Percentiles rank a stretch among this genome's conserved stretches.
Evolutionary conservation across 768 basidiomycete species (phyloP).

Genomic region (Mycena kentingensis): DNA sequence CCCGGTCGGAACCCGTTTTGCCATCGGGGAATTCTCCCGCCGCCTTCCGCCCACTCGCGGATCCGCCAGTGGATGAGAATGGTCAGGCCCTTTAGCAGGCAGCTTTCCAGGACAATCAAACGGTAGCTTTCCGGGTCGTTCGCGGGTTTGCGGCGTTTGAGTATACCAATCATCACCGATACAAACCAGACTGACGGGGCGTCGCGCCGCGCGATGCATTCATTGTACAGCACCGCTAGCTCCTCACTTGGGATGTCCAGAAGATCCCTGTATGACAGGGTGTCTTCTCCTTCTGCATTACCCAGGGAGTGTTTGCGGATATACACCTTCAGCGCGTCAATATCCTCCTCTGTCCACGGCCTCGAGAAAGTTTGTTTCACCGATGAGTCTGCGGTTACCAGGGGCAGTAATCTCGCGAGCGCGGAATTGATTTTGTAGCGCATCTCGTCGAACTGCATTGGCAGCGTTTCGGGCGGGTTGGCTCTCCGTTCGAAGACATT

Average conservation of each 20-base stretch:
- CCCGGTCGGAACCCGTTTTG: constrained; percentile 34
- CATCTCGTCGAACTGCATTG: neutral
- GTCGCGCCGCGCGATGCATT: neutral
- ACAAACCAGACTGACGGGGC: neutral
- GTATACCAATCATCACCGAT: neutral
- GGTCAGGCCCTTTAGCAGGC: constrained; percentile 24
- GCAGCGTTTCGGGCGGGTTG: neutral
- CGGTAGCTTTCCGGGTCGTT: constrained; percentile 18
- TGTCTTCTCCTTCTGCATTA: neutral
- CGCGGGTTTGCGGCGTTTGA: constrained; percentile 18
- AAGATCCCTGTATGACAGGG: neutral
- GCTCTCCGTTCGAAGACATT: neutral
- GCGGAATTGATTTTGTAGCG: neutral
- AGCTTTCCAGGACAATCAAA: constrained; percentile 22
- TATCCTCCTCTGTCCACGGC: neutral
- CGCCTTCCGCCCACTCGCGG: constrained; percentile 16
- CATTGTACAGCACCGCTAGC: neutral
- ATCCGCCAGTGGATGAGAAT: constrained; percentile 22
- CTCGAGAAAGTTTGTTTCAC: neutral
- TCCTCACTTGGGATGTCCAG: neutral
- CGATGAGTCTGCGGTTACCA: neutral
- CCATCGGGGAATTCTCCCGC: constrained; percentile 23
- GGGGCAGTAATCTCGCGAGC: neutral
- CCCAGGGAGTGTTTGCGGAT: neutral
- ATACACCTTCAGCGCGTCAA: neutral